Evolutionary conservation across 2,329 filamentous ascomycete genomes (phyloP).

Genomic region (Stagonosporopsis cucurbitacearum): DNA sequence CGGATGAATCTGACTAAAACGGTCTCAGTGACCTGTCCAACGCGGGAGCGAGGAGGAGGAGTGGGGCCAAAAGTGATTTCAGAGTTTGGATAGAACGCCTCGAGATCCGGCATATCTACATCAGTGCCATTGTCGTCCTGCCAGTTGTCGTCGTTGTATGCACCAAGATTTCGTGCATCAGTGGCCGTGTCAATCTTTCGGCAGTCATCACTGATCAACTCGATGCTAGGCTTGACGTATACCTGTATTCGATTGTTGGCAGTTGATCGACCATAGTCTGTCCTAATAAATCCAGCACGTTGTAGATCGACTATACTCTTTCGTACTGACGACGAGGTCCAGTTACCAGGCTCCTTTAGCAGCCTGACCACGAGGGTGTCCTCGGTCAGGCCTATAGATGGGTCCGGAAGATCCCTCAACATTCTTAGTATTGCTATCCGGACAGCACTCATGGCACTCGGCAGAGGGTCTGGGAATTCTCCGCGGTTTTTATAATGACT

Average conservation of each 20-base stretch:
- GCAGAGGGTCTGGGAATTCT: background rate
- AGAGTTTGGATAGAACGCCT: background rate
- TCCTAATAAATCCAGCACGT: background rate
- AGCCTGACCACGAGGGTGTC: background rate
- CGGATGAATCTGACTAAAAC: background rate
- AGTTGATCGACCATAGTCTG: background rate
- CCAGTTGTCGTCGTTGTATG: background rate
- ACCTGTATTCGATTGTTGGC: background rate
- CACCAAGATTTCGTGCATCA: background rate
- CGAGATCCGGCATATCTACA: conserved; percentile 9
- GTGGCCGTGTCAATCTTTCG: background rate
- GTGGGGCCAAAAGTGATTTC: background rate
- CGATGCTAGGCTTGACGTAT: background rate
- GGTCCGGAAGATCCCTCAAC: background rate
- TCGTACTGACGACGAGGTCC: background rate
- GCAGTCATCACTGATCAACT: background rate
- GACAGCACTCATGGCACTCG: background rate
- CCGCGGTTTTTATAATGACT: too few species aligned
- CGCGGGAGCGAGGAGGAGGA: background rate
- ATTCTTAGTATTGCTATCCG: background rate
- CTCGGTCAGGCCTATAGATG: background rate
- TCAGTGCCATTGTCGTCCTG: conserved; percentile 1
- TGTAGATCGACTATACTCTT: background rate
- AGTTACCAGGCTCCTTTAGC: too few species aligned
- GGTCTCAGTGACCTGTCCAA: background rate